Base-by-base conservation (phyloP, 345 rosid genomes). In the Bruguiera sexangula region DNA sequence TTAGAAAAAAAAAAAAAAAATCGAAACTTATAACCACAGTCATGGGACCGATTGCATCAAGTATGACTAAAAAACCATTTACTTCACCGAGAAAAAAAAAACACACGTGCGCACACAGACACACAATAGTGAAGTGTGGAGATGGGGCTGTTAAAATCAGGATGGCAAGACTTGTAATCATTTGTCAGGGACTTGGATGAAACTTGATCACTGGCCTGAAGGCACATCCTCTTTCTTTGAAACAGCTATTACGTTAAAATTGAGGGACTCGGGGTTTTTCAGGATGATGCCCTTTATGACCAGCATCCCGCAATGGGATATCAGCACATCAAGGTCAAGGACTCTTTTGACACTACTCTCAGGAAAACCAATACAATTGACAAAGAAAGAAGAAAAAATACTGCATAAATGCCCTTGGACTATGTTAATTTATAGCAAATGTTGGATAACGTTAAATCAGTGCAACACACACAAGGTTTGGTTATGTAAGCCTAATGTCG, bases 161-260 rank as follows among this genome's bases (percentile, higher is more conserved):
- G 46, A 39, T 39, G 46, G 16, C 15, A 10, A 39, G 10, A 39
- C 46, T 39, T 9, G 46, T 2, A 39, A 39, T 3, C 13, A 39
- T 39, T 39, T 39, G 46, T 39, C 46, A 39, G 46, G 46, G 46
- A 39, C 46, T 39, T 39, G 46, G 46, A 39, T 39, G 46, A 39
- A 3, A 39, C 46, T 39, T 10, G 15, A 10, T 39, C 46, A 39
- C 60, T 58, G 13, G 55, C 36, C 46, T 75, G 21, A 65, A 68
- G 51, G 27, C 37, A 46, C 21, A 60, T 34, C 63, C 24, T 66
- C 56, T 77, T 69, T 77, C 74, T 73, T 73, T 10, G 74, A 73
- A 68, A 95, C 61, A 20, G 94, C 88, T 63, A 92, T 95, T 39
- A 90, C 96, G 63, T 90, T 92, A 81, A 95, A 92, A 83, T 87